Percentiles rank a stretch among this genome's conserved stretches.
Evolutionary conservation across 495 filamentous ascomycete species (phyloP).

Genomic region (Aspergillus leporis): DNA sequence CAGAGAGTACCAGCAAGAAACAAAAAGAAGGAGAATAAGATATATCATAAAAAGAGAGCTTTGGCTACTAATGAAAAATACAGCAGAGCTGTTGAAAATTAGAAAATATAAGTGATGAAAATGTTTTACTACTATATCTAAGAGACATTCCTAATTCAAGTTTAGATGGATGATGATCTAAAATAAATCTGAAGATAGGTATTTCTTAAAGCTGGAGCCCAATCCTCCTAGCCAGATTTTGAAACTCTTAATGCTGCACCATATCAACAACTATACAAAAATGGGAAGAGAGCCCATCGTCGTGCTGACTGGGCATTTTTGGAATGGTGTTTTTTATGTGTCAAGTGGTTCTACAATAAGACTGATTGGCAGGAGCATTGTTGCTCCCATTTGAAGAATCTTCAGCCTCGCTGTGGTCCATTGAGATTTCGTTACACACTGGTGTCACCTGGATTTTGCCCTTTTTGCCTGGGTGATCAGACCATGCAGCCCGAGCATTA

Average conservation of each 20-base stretch:
- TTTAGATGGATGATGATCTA: too few relatives aligned
- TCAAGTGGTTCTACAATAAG: conserved; percentile 2
- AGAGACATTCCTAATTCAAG: conserved; percentile 4
- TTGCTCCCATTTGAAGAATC: conserved; percentile 6
- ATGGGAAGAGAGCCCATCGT: conserved; percentile 24
- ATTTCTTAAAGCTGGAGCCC: too few relatives aligned
- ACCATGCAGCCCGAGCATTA: conserved; percentile 1
- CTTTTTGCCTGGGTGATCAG: conserved; percentile 9
- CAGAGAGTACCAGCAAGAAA: conserved; percentile 4
- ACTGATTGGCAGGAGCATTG: conserved; percentile 5
- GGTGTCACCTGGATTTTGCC: conserved; percentile 10
- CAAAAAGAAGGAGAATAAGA: conserved; percentile 9
- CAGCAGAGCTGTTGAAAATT: conserved; percentile 8
- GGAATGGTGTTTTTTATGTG: conserved; percentile 8
- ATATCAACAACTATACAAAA: conserved; percentile 25
- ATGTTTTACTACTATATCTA: background rate
- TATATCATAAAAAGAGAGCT: conserved; percentile 7
- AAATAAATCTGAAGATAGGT: too few relatives aligned
- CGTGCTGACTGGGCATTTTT: conserved; percentile 12
- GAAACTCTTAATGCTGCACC: conserved; percentile 18
- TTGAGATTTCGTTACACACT: conserved; percentile 13
- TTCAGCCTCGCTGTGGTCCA: conserved; percentile 5
- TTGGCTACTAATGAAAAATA: conserved; percentile 7
- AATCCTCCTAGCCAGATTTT: too few relatives aligned
- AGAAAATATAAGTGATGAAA: conserved; percentile 5